Base-by-base conservation (phyloP, 2,329 filamentous ascomycete species). In the Colletotrichum coccodes region DNA sequence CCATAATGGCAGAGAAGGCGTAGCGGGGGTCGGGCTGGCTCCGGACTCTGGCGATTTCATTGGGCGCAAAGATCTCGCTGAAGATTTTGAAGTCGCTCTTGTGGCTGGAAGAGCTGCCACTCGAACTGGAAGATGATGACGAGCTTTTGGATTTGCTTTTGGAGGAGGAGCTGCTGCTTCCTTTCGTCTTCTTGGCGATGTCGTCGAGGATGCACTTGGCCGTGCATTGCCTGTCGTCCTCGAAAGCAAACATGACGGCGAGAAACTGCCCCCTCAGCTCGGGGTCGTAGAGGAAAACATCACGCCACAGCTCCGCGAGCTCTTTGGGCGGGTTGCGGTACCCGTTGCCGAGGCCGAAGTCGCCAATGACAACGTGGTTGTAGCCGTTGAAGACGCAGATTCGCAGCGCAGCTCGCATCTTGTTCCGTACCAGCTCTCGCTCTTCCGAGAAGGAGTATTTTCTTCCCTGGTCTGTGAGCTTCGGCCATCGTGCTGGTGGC, bases 391-490 rank as follows among this genome's bases (percentile, higher is more conserved):
- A 87, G 21, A 87, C 87, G 71, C 91, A 92, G 71, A 94, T 93
- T 53, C 90, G 86, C 21, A 94, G 86, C 3, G 91, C 90, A 1
- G 89, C 88, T 26, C 89, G 88, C 78, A 94, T 90, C 79, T 94
- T 94, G 74, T 92, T 90, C 74, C 86, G 86, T 80, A 93, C 92
- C 77, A 94, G 85, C 72, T 92, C 89, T 70, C 87, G 87, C 79
- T 94, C 92, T 73, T 90, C 85, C 4, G 85, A 83, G 78, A 95
- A 94, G 0, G 91, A 92, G 79, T 94, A 94, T 71, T 88, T 88
- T 70, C 84, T 84, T n/a, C 89, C 90, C 56, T 85, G 84, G 68
- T 89, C 87, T 73, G 90, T 90, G 44, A 94, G 86, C 79, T 94
- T 94, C 21, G 92, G 92, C 80, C 92, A 89, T 28, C 91, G 87